Conservation (phyloP, 352 stramenopile genomes). For the Phytophthora megakarya region DNA sequence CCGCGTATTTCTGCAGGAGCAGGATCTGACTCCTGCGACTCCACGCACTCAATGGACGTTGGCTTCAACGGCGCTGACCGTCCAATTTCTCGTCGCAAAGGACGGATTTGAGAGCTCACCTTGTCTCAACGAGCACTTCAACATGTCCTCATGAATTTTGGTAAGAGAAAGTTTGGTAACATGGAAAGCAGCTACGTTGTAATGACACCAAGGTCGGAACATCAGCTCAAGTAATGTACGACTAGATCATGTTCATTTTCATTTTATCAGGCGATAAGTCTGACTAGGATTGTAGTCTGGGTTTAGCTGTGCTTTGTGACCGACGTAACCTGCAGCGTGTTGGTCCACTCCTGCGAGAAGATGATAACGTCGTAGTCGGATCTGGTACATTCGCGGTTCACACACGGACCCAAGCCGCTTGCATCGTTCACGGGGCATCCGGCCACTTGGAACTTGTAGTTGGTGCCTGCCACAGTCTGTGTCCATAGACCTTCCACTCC, state of each 20-base stretch:
- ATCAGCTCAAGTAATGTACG: too few relatives aligned
- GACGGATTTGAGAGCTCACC: not conserved
- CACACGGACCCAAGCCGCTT: constrained; percentile 40
- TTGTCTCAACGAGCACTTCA: not conserved
- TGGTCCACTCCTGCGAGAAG: constrained; percentile 44
- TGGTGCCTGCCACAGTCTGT: constrained; percentile 59
- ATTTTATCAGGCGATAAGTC: too few relatives aligned
- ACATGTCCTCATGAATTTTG: too few relatives aligned
- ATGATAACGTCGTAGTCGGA: constrained; percentile 43
- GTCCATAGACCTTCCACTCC: constrained; percentile 40
- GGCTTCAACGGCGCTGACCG: not conserved
- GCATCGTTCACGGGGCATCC: constrained; percentile 41
- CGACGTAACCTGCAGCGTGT: constrained; percentile 44
- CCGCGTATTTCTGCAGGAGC: not conserved
- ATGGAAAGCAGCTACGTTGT: too few relatives aligned
- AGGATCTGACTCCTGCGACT: not conserved
- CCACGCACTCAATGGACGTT: not conserved
- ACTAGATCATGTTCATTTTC: too few relatives aligned
- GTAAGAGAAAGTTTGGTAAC: too few relatives aligned
- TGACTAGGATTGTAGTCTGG: not conserved
- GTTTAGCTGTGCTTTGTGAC: constrained; percentile 35
- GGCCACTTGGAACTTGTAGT: constrained; percentile 63
- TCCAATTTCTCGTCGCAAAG: not conserved
- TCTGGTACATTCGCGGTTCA: constrained; percentile 36
- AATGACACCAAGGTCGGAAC: constrained; percentile 1